Conservation (phyloP, 2,329 filamentous ascomycete species). For the Monilinia aucupariae region DNA sequence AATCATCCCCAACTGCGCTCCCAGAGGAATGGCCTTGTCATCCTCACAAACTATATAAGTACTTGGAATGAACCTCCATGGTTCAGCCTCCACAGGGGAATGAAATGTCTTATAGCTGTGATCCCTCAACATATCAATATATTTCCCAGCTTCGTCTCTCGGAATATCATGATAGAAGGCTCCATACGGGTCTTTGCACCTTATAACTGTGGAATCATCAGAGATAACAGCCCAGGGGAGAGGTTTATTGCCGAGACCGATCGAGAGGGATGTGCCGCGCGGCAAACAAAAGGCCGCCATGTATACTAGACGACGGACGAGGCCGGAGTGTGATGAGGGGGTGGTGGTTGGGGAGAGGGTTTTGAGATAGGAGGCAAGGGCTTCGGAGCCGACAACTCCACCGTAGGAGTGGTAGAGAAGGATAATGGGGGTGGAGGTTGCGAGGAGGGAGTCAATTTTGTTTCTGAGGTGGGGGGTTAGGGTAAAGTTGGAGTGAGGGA, state of each 20-base stretch:
- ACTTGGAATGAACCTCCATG: constrained; percentile 38
- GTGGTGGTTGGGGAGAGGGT: background rate
- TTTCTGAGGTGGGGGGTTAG: background rate
- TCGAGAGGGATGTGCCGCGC: constrained; percentile 21
- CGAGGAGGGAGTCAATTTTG: constrained; percentile 34
- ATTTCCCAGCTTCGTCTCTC: constrained; percentile 22
- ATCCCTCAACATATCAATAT: constrained; percentile 26
- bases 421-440: constrained; percentile 37
- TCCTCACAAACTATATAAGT: constrained; percentile 40
- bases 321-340: background rate
- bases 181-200: constrained; percentile 21
- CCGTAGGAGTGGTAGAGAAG: constrained; percentile 40
- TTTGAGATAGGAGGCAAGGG: constrained; percentile 32
- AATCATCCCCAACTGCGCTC: constrained; percentile 38
- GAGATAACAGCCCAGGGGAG: constrained; percentile 22
- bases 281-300: constrained; percentile 22
- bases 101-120: constrained; percentile 32
- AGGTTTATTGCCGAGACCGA: constrained; percentile 13
- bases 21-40: constrained; percentile 37
- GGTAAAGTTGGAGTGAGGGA: background rate
- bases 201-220: constrained; percentile 15
- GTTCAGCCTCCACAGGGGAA: constrained; percentile 33
- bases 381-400: constrained; percentile 36
- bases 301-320: constrained; percentile 3
- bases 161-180: constrained; percentile 38